phyloP scores from a whole-genome alignment of 257 asterid genomes.

The Solanum neorickii region DNA sequence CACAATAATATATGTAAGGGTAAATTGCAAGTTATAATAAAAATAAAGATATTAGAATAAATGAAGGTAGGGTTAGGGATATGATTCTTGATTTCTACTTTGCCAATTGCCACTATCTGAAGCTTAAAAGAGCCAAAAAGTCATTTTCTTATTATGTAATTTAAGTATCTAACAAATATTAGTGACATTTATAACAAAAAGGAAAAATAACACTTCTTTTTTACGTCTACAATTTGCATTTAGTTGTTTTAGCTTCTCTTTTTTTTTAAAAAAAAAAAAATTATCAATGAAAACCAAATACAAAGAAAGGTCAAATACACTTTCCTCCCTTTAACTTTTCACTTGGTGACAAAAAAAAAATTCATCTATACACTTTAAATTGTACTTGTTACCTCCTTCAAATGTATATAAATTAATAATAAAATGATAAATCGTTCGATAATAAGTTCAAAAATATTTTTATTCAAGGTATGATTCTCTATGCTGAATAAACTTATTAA shows the following conservation, averaged over 20 bases:
- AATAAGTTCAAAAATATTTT: not conserved
- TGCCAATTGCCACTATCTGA: not conserved
- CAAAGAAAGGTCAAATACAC: not conserved
- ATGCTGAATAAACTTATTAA: not conserved
- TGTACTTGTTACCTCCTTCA: not conserved
- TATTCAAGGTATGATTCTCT: not conserved
- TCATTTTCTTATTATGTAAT: not conserved
- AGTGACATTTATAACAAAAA: not conserved
- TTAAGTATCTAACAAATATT: not conserved
- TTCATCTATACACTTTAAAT: not conserved
- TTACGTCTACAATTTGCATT: not conserved
- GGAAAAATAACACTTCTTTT: not conserved
- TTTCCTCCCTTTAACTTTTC: not conserved
- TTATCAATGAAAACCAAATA: no score
- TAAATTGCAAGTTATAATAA: not conserved
- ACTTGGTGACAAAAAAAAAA: not conserved
- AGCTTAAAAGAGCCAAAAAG: not conserved
- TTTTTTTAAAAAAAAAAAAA: no score
- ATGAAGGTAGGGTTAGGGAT: no score
- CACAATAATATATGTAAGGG: not conserved
- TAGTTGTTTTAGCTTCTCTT: not conserved
- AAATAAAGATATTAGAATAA: no score
- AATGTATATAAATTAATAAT: not conserved
- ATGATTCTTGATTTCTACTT: not conserved
- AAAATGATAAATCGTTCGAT: not conserved